These are phyloP conservation scores for Tulasnella sp. DNA, from an alignment of 768 basidiomycete species.

Conservation along the genomic window DNA sequence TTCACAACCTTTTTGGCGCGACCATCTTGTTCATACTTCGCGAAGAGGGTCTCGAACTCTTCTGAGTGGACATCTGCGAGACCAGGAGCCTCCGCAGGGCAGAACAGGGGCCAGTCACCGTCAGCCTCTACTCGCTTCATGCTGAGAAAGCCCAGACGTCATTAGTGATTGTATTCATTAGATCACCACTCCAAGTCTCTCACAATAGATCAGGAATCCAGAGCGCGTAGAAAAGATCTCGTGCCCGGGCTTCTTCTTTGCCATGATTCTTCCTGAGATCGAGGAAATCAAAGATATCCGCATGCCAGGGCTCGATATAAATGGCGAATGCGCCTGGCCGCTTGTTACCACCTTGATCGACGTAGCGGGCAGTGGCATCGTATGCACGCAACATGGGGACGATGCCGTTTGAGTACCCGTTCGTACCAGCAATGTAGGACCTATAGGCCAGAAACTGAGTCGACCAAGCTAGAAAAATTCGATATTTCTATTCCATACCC, in stretches of 20 bases:
- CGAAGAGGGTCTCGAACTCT: slow-evolving; percentile 80
- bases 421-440: slow-evolving; percentile 97
- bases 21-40: slow-evolving; percentile 82
- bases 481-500: slow-evolving; percentile 40
- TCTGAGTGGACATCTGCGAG: slow-evolving; percentile 80
- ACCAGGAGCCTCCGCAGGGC: slow-evolving; percentile 90
- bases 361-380: slow-evolving; percentile 96
- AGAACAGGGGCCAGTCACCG: slow-evolving; percentile 91
- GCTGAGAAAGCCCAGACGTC: slow-evolving; percentile 31
- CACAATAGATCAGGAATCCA: slow-evolving; percentile 98
- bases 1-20: slow-evolving; percentile 72
- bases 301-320: slow-evolving; percentile 98
- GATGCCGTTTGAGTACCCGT: slow-evolving; percentile 97
- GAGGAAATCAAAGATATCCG: slow-evolving; percentile 93
- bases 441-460: slow-evolving; percentile 30
- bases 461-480: slow-evolving; percentile 1
- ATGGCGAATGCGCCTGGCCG: slow-evolving; percentile 97
- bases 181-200: slow-evolving; percentile 23
- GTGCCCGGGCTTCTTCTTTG: slow-evolving; percentile 92
- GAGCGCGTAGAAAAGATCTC: slow-evolving; percentile 94
- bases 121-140: slow-evolving; percentile 94
- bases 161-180: background rate
- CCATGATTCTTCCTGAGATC: slow-evolving; percentile 98
- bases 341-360: slow-evolving; percentile 99
- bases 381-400: slow-evolving; percentile 98